phyloP scores from a whole-genome alignment of 225 moss, liverwort and hornwort species.

The Climacium dendroides region DNA sequence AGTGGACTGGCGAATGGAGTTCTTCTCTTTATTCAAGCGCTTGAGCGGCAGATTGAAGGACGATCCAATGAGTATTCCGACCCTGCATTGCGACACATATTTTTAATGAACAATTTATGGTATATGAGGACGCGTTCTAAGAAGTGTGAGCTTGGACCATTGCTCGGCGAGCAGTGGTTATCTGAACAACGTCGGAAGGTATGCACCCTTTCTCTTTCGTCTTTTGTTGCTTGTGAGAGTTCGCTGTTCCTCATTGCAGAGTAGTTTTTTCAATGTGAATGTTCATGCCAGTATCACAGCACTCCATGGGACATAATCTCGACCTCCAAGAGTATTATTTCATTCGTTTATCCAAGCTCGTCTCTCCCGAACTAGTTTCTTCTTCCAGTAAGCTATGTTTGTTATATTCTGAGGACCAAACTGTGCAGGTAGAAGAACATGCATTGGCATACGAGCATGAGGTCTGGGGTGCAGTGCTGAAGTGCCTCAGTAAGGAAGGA shows the following conservation, averaged over 20 bases:
- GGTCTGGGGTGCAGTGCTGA: slow-evolving; percentile 59
- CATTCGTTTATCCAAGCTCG: not conserved
- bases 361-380: not conserved
- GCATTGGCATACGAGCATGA: slow-evolving; percentile 59
- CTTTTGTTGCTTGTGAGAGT: not conserved
- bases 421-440: slow-evolving; percentile 59
- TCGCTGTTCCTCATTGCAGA: not conserved
- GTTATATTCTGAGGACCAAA: not conserved
- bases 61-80: slow-evolving; percentile 58
- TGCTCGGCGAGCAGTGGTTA: slow-evolving; percentile 76
- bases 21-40: slow-evolving; percentile 50
- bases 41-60: slow-evolving; percentile 56
- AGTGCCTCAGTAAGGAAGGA: slow-evolving; percentile 57
- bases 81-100: slow-evolving; percentile 48
- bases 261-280: not conserved
- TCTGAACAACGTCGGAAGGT: slow-evolving; percentile 53
- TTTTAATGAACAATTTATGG: slow-evolving; percentile 81
- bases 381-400: not conserved
- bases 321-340: not conserved
- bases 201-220: not conserved
- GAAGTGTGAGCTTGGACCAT: slow-evolving; percentile 45
- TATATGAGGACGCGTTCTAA: slow-evolving; percentile 75
- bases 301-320: not conserved
- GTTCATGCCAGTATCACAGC: not conserved
- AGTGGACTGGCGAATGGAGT: slow-evolving; percentile 52